A percentile compares a stretch with the other conserved stretches of the same genome.
Conservation (phyloP, 2,329 filamentous ascomycete species). For the Sarocladium oryzae region DNA sequence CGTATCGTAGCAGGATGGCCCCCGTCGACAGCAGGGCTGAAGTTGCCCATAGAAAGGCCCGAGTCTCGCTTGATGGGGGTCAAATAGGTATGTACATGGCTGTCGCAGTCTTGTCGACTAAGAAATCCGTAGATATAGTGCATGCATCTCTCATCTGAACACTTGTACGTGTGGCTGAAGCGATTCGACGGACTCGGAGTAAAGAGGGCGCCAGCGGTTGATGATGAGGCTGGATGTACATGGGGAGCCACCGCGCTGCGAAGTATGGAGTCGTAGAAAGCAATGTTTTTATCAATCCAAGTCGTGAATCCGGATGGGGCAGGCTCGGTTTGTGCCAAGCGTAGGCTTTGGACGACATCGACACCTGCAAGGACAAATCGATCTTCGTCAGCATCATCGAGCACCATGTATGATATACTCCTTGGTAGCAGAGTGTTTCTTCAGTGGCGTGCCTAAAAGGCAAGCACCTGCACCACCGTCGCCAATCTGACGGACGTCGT, state of each 20-base stretch:
- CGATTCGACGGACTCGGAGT: not conserved
- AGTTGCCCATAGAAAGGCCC: constrained; percentile 30
- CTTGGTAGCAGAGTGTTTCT: too few relatives aligned
- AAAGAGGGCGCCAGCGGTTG: not conserved
- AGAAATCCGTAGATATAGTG: constrained; percentile 54
- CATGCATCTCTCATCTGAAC: constrained; percentile 47
- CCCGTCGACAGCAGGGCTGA: constrained; percentile 13
- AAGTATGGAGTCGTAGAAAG: constrained; percentile 41
- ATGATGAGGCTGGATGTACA: not conserved
- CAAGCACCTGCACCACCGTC: too few relatives aligned
- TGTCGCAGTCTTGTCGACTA: constrained; percentile 43
- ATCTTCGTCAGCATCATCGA: too few relatives aligned
- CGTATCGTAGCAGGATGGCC: constrained; percentile 10
- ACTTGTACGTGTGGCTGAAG: constrained; percentile 37
- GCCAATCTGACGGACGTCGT: too few relatives aligned
- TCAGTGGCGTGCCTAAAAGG: too few relatives aligned
- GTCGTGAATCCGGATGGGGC: constrained; percentile 40
- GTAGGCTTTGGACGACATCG: constrained; percentile 25
- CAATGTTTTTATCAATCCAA: constrained; percentile 48
- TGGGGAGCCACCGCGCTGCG: constrained; percentile 15
- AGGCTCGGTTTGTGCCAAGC: constrained; percentile 18
- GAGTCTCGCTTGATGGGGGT: constrained; percentile 35
- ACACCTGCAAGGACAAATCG: constrained; percentile 18
- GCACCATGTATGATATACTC: too few relatives aligned
- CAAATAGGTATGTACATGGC: constrained; percentile 42